Base-by-base conservation (phyloP, 306 rosid species). In the Pyrus betulifolia region DNA sequence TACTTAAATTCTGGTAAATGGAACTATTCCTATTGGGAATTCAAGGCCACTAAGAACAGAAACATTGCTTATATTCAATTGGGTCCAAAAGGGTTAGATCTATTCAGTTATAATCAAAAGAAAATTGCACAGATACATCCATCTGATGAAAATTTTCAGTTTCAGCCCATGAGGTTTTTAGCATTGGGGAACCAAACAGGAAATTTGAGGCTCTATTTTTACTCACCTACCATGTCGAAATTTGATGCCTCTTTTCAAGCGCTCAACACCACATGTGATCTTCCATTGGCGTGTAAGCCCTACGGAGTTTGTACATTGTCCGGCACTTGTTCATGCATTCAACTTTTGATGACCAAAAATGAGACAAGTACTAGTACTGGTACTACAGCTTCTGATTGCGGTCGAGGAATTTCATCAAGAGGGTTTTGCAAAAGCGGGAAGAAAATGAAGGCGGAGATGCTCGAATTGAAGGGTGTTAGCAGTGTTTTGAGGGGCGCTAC, bases 21-120 rank as follows among this genome's bases (percentile, higher is more conserved):
- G 70, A 90, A 77, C 81, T 95, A 95, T 69, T 92, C 97, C 30
- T 95, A 90, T 65, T 95, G 99, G 99, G 89, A 89, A 27, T 91
- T 95, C 76, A 86, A 84, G 74, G 96, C 99, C 73, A 80, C 97
- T 15, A 81, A 84, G 85, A 76, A 84, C 75, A 86, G 92, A 76
- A 92, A 79, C 72, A 87, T 95, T 59, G 78, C 92, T 23, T 92
- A 79, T 70, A 75, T 91, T 68, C 77, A 83, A 78, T 69, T 95
- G 76, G 82, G 89, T 63, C 57, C 92, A n/a, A 79, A 49, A 33
- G 99, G 93, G 38, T 74, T 95, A 76, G 78, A 70, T 33, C 64
- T 95, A 38, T 92, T 88, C 83, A 85, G 81, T 77, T 72, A 76
- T 10, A 66, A 84, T 19, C 77, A 67, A 84, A 87, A 92, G 89